These are phyloP conservation scores for Talaromyces sp. DNA, from an alignment of 2,329 filamentous ascomycete species.

Conservation along the genomic window DNA sequence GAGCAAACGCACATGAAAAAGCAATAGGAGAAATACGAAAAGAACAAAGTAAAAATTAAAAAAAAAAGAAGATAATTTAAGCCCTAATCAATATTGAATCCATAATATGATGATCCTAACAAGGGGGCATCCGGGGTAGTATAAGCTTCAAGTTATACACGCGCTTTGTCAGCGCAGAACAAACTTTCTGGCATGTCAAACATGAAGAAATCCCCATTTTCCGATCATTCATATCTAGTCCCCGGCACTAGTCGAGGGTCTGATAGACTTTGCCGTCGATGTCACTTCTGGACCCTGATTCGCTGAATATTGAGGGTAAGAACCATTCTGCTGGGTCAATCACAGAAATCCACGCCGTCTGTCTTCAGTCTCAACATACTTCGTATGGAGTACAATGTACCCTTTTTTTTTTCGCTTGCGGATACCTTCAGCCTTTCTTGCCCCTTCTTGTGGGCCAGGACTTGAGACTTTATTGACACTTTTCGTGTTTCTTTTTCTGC, in stretches of 20 bases:
- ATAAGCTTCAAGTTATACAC: background rate
- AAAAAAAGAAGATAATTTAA: background rate
- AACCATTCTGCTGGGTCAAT: constrained; percentile 3
- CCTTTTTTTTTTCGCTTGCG: background rate
- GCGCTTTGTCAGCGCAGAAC: background rate
- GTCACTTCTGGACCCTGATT: constrained; percentile 8
- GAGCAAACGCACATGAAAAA: background rate
- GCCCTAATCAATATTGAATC: background rate
- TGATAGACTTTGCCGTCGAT: constrained; percentile 17
- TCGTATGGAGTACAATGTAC: too few species aligned
- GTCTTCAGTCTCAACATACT: constrained; percentile 4
- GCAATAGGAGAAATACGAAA: background rate
- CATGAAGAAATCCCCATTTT: background rate
- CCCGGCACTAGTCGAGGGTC: constrained; percentile 15
- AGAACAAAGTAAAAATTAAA: background rate
- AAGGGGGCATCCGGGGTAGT: background rate
- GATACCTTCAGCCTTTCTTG: background rate
- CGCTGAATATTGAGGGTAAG: background rate
- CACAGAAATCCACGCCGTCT: background rate
- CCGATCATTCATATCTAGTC: background rate
- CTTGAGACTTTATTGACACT: background rate
- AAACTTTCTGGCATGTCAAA: background rate
- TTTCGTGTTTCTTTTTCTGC: background rate
- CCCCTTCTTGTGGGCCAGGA: too few species aligned
- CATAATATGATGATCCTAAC: background rate